Percentiles rank a stretch among this genome's conserved stretches.
These are phyloP conservation scores for Triticum timopheevii DNA, from an alignment of 176 grass and related monocot species.

Conservation along the genomic window DNA sequence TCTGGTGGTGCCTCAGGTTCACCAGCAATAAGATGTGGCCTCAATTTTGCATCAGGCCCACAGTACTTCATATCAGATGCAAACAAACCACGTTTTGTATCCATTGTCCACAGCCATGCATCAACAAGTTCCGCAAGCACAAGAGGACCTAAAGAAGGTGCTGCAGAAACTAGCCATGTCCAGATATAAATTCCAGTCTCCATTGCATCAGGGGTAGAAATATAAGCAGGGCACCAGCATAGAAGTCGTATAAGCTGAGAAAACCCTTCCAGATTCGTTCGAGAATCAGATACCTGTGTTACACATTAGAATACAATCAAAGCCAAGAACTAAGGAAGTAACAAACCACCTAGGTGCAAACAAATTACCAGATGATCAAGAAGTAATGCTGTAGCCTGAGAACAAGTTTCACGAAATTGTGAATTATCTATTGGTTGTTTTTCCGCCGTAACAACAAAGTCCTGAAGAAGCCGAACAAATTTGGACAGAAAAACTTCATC, in stretches of 20 bases:
- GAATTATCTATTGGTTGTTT: slow-evolving; percentile 84
- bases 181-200: slow-evolving; percentile 99
- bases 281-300: slow-evolving; percentile 70
- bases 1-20: slow-evolving; percentile 83
- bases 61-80: slow-evolving; percentile 94
- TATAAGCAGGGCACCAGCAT: slow-evolving; percentile 99
- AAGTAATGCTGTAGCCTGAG: slow-evolving; percentile 94
- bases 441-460: slow-evolving; percentile 88
- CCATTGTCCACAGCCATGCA: slow-evolving; percentile 99
- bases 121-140: slow-evolving; percentile 96
- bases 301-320: slow-evolving; percentile 31
- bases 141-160: slow-evolving; percentile 86
- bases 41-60: slow-evolving; percentile 94
- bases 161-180: slow-evolving; percentile 98
- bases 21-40: slow-evolving; percentile 93
- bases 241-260: slow-evolving; percentile 94
- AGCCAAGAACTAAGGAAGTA: slow-evolving; percentile 12
- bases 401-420: slow-evolving; percentile 96
- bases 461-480: slow-evolving; percentile 87
- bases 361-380: slow-evolving; percentile 85
- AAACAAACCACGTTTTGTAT: slow-evolving; percentile 95
- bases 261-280: slow-evolving; percentile 85
- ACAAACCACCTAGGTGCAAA: slow-evolving; percentile 13
- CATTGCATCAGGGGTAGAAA: slow-evolving; percentile 95
- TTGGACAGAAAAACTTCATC: slow-evolving; percentile 89